Evolutionary conservation across 139 green algal species (phyloP), one percentile per base, ranked within the genome.

Genomic region (Chlorella vulgaris): DNA sequence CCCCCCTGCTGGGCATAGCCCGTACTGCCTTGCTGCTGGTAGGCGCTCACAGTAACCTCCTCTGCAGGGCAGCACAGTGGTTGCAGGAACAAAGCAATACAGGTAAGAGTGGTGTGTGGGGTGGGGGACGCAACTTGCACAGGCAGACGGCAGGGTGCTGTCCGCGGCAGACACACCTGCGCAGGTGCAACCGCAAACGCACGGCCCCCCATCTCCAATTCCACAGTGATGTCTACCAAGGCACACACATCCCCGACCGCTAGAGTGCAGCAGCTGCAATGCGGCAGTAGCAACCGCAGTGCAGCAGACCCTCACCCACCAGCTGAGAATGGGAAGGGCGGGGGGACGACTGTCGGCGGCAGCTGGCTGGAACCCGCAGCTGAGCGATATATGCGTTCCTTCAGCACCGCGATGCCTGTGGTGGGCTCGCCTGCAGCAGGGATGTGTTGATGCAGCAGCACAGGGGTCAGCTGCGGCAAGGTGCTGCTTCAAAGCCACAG

Each of bases 301-400:
- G 47, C 47, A 58, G 47, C 47, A n/a, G n/a, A 10, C 47, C 47
- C 10, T 24, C 15, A 15, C 93, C 74, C 76, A 95, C 90, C 71
- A 0, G 81, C 74, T 10, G 89, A 81, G 76, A 93, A 96, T 21
- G 92, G 91, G 86, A 94, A 94, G 26, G 91, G 90, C 21, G 91
- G 91, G 28, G 88, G 78, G 50, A 85, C 33, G 18, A 84, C 69
- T 38, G 70, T 70, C n/a, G 63, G 26, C 28, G 87, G 77, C 61
- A 90, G 40, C 61, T 85, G 86, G 21, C 76, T 35, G 7, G 51
- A 68, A 10, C 50, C 71, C 4, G 51, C 51, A 28, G 50, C 74
- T 65, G 15, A 85, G 85, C 90, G 90, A 85, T 92, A 96, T 78
- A 99, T 94, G 65, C 96, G 91, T 76, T 99, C 94, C 68, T 87